These are phyloP conservation scores for Aspergillus heteromorphus DNA, from an alignment of 495 filamentous ascomycete species.

Conservation along the genomic window DNA sequence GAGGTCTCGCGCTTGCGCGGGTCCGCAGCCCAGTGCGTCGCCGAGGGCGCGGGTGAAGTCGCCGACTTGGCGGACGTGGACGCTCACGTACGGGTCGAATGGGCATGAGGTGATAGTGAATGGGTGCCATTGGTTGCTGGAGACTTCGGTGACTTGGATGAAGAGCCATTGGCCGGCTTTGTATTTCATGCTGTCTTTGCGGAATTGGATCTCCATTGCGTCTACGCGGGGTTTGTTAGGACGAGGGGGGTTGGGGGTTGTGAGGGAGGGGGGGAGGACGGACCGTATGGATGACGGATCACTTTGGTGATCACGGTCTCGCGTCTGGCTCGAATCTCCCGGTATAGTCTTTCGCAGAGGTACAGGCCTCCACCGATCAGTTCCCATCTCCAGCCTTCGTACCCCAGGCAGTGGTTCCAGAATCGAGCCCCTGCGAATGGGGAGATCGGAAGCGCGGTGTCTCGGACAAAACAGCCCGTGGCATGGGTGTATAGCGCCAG, in stretches of 20 bases:
- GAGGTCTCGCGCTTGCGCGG: slow-evolving; percentile 74
- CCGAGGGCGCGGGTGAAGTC: slow-evolving; percentile 88
- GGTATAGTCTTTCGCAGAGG: slow-evolving; percentile 81
- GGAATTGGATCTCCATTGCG: slow-evolving; percentile 95
- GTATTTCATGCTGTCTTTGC: slow-evolving; percentile 94
- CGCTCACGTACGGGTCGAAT: slow-evolving; percentile 85
- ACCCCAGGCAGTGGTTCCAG: slow-evolving; percentile 93
- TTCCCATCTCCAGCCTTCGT: slow-evolving; percentile 97
- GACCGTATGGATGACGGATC: slow-evolving; percentile 94
- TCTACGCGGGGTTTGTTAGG: slow-evolving; percentile 45
- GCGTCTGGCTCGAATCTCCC: slow-evolving; percentile 76
- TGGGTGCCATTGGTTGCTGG: slow-evolving; percentile 90
- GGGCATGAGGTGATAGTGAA: slow-evolving; percentile 99
- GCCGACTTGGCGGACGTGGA: slow-evolving; percentile 94
- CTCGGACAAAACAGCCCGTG: slow-evolving; percentile 90
- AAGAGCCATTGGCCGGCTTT: slow-evolving; percentile 98
- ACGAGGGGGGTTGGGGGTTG: too few relatives aligned
- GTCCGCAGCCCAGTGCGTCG: slow-evolving; percentile 87
- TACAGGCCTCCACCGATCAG: slow-evolving; percentile 82
- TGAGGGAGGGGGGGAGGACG: too few relatives aligned
- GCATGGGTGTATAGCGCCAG: slow-evolving; percentile 93
- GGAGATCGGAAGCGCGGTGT: slow-evolving; percentile 62
- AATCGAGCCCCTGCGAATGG: slow-evolving; percentile 77
- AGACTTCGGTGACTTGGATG: slow-evolving; percentile 85
- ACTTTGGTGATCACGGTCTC: slow-evolving; percentile 88